Evolutionary conservation across 768 basidiomycete genomes (phyloP).

Genomic region (Lyophyllum semitale): DNA sequence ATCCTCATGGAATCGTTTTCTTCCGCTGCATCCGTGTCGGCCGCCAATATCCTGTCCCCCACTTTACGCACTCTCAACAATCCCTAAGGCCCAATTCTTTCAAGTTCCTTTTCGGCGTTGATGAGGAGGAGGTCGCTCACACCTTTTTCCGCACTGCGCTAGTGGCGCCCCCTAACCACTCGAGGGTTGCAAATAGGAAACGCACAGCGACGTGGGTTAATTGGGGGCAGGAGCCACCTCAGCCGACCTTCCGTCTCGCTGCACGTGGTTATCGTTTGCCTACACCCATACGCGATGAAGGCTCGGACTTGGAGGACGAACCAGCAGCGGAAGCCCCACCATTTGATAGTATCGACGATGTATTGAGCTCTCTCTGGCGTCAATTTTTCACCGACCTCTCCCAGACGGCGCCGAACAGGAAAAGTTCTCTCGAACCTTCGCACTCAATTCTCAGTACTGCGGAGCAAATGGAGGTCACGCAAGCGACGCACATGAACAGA

Average conservation of each 20-base stretch:
- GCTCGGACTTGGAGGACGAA: not conserved
- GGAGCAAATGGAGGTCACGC: slow-evolving; percentile 2
- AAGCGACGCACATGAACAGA: slow-evolving; percentile 14
- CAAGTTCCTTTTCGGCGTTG: not conserved
- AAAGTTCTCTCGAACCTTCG: slow-evolving; percentile 2
- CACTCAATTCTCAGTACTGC: slow-evolving; percentile 14
- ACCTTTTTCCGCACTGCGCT: not conserved
- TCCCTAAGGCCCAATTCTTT: not conserved
- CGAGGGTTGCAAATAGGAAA: not conserved
- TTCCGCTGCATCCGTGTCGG: not conserved
- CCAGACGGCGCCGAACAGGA: slow-evolving; percentile 17
- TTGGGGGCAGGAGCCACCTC: not conserved
- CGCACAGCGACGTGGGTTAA: not conserved
- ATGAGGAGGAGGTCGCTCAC: not conserved
- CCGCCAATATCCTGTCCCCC: not conserved
- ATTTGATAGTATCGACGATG: slow-evolving; percentile 8
- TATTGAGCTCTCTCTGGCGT: slow-evolving; percentile 18
- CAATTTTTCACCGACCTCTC: slow-evolving; percentile 25
- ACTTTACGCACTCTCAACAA: not conserved
- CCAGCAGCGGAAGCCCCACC: no score
- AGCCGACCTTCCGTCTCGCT: not conserved
- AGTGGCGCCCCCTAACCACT: not conserved
- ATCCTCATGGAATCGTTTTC: slow-evolving; percentile 4
- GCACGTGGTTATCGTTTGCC: not conserved
- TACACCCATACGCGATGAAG: not conserved